Base-by-base conservation (phyloP, 2,329 filamentous ascomycete genomes). In the Fusarium algeriense region DNA sequence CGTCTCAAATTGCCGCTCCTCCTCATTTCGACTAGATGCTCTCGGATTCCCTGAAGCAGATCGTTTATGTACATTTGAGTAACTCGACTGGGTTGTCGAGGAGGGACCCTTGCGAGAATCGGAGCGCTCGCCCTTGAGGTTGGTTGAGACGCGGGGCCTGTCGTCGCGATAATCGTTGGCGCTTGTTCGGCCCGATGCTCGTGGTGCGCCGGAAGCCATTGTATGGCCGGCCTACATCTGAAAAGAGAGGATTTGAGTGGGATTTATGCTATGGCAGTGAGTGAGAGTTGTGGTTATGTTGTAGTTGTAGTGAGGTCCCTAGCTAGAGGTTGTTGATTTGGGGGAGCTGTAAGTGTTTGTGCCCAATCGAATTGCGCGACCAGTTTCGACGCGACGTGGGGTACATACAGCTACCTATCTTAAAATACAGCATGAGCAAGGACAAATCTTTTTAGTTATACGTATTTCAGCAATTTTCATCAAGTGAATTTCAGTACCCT, bases 1-100 rank as follows among this genome's bases (percentile, higher is more conserved):
- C 77, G 89, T 86, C 69, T 89, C 86, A 62, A 82, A 80, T n/a
- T 79, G 77, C 20, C 81, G 74, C 63, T 83, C 81, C 20, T 81
- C 83, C 35, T 83, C 79, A 44, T 79, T 80, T 71, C 85, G 83
- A 77, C 83, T 87, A 20, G 80, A 78, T 81, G 67, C 81, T 54
- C 89, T 83, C 3, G 87, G 85, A 64, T 88, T 88, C 14, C 86
- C 86, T 17, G 89, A 91, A 4, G 87, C 83, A 20, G 85, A 84
- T 59, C 88, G 85, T 80, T 89, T 90, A 76, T 90, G 78, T 34
- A 82, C 81, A 71, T 80, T 80, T 38, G 81, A 80, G 58, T 80
- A 78, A 45, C 61, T 79, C 61, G 76, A 76, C 14, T 77, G 78
- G 64, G 79, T 80, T 46, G 79, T 75, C 14, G 81, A 81, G 34